These are phyloP conservation scores for Penicillium egyptiacum DNA, from an alignment of 495 filamentous ascomycete genomes.

Conservation along the genomic window DNA sequence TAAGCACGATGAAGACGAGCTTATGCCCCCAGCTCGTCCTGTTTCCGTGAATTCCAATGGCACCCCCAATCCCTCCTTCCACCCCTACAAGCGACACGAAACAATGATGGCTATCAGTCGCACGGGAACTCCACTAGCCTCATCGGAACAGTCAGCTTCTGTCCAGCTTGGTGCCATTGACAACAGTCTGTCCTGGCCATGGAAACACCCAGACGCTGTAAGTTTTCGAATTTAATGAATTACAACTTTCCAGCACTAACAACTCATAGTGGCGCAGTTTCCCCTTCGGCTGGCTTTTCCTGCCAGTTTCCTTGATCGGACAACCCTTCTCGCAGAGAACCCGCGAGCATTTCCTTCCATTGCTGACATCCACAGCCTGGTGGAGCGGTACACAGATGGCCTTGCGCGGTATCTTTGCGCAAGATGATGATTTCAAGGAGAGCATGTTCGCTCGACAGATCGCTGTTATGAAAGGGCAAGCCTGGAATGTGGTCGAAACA, in stretches of 20 bases:
- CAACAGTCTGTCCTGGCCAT: conserved; percentile 97
- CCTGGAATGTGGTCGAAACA: conserved; percentile 98
- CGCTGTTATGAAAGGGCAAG: conserved; percentile 98
- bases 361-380: conserved; percentile 91
- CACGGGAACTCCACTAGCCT: conserved; percentile 54
- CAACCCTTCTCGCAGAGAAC: conserved; percentile 93
- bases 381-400: conserved; percentile 93
- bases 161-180: conserved; percentile 91
- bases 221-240: conserved; percentile 21
- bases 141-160: conserved; percentile 51
- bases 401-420: conserved; percentile 77
- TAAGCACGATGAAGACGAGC: conserved; percentile 49
- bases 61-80: conserved; percentile 36
- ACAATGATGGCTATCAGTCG: conserved; percentile 76
- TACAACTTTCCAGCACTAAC: conserved; percentile 20
- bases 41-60: conserved; percentile 51
- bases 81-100: conserved; percentile 77
- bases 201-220: conserved; percentile 97
- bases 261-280: conserved; percentile 72
- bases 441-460: conserved; percentile 97
- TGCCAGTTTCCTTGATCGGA: conserved; percentile 93
- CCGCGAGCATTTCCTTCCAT: conserved; percentile 86
- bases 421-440: conserved; percentile 95
- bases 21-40: conserved; percentile 56
- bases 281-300: conserved; percentile 97